Conservation (phyloP, 768 basidiomycete genomes). For the Psilocybe sp. region DNA sequence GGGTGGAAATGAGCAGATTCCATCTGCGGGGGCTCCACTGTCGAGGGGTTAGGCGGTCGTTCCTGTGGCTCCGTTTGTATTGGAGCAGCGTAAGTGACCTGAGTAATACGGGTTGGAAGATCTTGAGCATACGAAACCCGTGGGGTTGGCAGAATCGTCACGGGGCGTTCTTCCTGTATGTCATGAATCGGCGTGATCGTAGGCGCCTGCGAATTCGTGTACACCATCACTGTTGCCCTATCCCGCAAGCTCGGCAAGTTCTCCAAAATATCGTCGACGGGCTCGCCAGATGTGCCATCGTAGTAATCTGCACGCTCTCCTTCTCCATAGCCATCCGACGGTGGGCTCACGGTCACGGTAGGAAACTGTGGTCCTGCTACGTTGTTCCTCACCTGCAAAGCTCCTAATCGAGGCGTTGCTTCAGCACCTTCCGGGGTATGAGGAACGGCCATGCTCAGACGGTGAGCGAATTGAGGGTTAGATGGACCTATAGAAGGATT, state of each 20-base stretch:
- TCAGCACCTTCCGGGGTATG: constrained; percentile 24
- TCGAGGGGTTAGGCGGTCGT: neutral
- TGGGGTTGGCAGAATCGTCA: constrained; percentile 7
- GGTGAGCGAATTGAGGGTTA: constrained; percentile 29
- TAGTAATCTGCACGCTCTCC: constrained; percentile 24
- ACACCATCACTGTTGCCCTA: constrained; percentile 16
- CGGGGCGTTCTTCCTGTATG: neutral
- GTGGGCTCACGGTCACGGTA: constrained; percentile 30
- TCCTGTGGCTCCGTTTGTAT: constrained; percentile 3
- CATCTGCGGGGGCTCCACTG: neutral
- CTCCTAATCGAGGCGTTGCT: constrained; percentile 10
- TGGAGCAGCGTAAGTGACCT: neutral
- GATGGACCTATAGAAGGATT: constrained; percentile 37
- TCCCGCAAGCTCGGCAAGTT: constrained; percentile 1
- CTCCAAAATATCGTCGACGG: constrained; percentile 3
- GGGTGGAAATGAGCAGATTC: neutral
- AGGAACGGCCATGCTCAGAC: constrained; percentile 28
- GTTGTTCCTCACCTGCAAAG: constrained; percentile 14
- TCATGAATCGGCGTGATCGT: neutral
- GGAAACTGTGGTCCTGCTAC: constrained; percentile 23
- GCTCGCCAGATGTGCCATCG: constrained; percentile 19
- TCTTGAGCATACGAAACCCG: constrained; percentile 17
- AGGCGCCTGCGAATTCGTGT: constrained; percentile 18
- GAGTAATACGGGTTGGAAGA: constrained; percentile 13
- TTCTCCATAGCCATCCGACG: constrained; percentile 23